Conservation (phyloP, 1,284 basidiomycete genomes). For the Cutaneotrichosporon sp. region DNA sequence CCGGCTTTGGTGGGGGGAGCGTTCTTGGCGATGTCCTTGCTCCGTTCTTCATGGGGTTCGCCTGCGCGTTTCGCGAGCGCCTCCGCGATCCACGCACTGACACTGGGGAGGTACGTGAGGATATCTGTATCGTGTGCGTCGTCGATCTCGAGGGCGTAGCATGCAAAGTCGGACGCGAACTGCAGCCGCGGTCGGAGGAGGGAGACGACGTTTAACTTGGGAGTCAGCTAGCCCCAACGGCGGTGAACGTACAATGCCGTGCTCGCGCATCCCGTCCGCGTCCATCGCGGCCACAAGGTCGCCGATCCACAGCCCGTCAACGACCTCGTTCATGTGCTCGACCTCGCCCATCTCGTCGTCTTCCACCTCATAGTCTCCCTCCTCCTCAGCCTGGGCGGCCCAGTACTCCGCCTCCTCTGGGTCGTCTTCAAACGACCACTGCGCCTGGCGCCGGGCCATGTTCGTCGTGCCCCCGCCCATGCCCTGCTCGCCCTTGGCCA, state of each 20-base stretch:
- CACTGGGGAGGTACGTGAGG: conserved; percentile 66
- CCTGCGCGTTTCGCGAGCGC: conserved; percentile 52
- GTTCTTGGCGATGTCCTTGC: conserved; percentile 1
- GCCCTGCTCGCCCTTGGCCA: conserved; percentile 6
- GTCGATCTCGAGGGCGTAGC: conserved; percentile 45
- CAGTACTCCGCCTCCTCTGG: conserved; percentile 30
- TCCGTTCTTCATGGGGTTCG: background rate
- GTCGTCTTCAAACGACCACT: conserved; percentile 24
- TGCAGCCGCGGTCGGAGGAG: conserved; percentile 38
- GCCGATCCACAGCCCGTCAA: conserved; percentile 47
- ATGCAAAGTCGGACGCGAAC: conserved; percentile 32
- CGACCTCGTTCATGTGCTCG: conserved; percentile 43
- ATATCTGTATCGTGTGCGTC: conserved; percentile 56
- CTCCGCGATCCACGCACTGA: conserved; percentile 71
- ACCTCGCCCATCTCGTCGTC: conserved; percentile 24
- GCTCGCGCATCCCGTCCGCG: conserved; percentile 30
- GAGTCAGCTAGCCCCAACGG: background rate
- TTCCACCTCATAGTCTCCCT: conserved; percentile 16
- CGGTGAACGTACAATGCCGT: conserved; percentile 41
- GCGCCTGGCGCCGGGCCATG: background rate
- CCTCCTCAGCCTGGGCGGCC: conserved; percentile 19
- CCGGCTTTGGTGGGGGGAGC: conserved; percentile 55
- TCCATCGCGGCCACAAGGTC: conserved; percentile 48
- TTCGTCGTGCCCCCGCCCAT: conserved; percentile 2
- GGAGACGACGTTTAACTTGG: conserved; percentile 43